Evolutionary conservation across 2,329 filamentous ascomycete genomes (phyloP).

Genomic region (Didymella exigua): DNA sequence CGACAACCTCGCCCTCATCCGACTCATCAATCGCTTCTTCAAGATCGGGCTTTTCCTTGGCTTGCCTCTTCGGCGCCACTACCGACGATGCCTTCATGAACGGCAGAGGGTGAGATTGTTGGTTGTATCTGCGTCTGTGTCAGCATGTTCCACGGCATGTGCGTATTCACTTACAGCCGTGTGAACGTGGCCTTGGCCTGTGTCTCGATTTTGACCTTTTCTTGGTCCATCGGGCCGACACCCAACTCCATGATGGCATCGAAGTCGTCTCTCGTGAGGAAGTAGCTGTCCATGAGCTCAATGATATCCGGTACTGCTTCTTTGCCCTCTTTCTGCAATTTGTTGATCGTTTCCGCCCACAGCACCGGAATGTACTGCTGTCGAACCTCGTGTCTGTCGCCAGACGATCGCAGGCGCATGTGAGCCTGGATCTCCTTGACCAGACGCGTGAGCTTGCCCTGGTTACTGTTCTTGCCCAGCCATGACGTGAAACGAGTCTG

Average conservation of each 20-base stretch:
- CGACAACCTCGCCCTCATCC: slow-evolving; percentile 64
- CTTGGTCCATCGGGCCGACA: slow-evolving; percentile 80
- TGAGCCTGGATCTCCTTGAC: slow-evolving; percentile 96
- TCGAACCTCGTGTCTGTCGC: slow-evolving; percentile 89
- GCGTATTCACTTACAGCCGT: slow-evolving; percentile 70
- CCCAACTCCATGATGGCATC: slow-evolving; percentile 91
- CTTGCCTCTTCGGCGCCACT: slow-evolving; percentile 70
- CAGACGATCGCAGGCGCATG: slow-evolving; percentile 89
- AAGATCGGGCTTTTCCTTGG: slow-evolving; percentile 83
- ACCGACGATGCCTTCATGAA: slow-evolving; percentile 93
- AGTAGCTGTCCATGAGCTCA: slow-evolving; percentile 96
- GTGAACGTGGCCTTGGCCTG: slow-evolving; percentile 92
- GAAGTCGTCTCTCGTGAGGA: slow-evolving; percentile 90
- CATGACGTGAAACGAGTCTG: slow-evolving; percentile 82
- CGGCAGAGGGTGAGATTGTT: slow-evolving; percentile 82
- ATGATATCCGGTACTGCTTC: slow-evolving; percentile 84
- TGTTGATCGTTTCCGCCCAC: slow-evolving; percentile 79
- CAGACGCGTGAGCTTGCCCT: slow-evolving; percentile 72
- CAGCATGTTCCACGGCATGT: slow-evolving; percentile 7
- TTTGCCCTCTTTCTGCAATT: slow-evolving; percentile 77
- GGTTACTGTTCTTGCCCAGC: slow-evolving; percentile 94
- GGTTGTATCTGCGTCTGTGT: slow-evolving; percentile 73
- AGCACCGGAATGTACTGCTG: slow-evolving; percentile 92
- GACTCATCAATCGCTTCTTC: slow-evolving; percentile 96
- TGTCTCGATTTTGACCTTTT: slow-evolving; percentile 75